phyloP scores from a whole-genome alignment of 2,329 filamentous ascomycete genomes.

The Graphilbum fragrans region DNA sequence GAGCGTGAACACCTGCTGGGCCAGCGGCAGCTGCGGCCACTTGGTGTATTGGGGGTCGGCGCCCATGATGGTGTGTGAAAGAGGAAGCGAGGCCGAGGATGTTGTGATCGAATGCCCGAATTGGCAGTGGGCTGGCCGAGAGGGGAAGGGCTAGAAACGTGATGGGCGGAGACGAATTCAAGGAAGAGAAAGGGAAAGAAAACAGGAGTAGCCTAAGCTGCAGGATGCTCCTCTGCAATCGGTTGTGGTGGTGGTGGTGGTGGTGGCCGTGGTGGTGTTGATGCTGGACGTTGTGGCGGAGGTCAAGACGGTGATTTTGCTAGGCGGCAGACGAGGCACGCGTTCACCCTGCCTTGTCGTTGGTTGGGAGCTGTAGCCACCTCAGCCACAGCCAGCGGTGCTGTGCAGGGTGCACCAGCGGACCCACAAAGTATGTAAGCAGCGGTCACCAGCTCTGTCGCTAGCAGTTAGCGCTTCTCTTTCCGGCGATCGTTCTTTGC shows the following conservation, averaged over 20 bases:
- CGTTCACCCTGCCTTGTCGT: slow-evolving; percentile 4
- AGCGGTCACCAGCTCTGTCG: too few relatives aligned
- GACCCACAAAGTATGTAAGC: too few relatives aligned
- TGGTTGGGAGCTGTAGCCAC: slow-evolving; percentile 2
- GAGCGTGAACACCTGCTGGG: slow-evolving; percentile 78
- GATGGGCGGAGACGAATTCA: neutral
- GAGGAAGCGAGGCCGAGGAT: neutral
- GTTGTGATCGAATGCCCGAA: neutral
- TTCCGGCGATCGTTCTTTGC: too few relatives aligned
- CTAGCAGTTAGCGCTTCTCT: too few relatives aligned
- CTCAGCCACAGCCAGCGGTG: too few relatives aligned
- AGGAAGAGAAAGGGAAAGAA: neutral
- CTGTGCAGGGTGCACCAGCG: too few relatives aligned
- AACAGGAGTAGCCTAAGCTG: neutral
- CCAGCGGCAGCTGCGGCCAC: slow-evolving; percentile 69
- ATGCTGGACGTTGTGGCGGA: neutral
- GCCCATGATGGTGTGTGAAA: slow-evolving; percentile 39
- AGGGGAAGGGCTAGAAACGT: neutral
- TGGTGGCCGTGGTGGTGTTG: neutral
- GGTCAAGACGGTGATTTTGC: slow-evolving; percentile 4
- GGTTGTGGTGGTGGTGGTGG: too few relatives aligned
- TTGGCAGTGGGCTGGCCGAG: neutral
- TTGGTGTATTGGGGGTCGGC: slow-evolving; percentile 78
- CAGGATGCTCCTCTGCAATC: too few relatives aligned
- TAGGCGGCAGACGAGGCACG: slow-evolving; percentile 12